A percentile compares a stretch with the other conserved stretches of the same genome.
These are phyloP conservation scores for Coemansia sp. DNA, from an alignment of 192 early-diverging fungal genomes.

Conservation along the genomic window DNA sequence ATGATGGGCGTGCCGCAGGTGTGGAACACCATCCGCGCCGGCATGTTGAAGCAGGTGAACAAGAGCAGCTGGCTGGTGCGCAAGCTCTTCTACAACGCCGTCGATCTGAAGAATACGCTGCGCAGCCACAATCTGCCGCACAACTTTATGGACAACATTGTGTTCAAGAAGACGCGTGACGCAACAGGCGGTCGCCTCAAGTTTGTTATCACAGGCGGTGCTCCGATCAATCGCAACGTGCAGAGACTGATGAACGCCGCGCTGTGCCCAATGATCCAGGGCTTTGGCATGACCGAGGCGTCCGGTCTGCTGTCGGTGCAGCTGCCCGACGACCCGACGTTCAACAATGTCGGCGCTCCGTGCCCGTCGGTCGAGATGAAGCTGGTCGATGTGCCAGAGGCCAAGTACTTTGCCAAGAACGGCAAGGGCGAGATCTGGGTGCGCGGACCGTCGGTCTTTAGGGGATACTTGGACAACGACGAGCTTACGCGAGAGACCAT, in stretches of 20 bases:
- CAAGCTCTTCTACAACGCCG: constrained; percentile 73
- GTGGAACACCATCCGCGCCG: constrained; percentile 87
- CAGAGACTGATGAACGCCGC: constrained; percentile 78
- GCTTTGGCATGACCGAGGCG: constrained; percentile 87
- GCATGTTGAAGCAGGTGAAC: constrained; percentile 67
- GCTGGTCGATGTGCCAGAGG: constrained; percentile 72
- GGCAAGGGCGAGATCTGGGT: constrained; percentile 80
- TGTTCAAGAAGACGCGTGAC: constrained; percentile 82
- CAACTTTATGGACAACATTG: constrained; percentile 66
- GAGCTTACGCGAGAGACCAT: constrained; percentile 66
- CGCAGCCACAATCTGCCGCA: constrained; percentile 64
- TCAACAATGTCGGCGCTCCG: constrained; percentile 73
- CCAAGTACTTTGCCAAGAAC: constrained; percentile 64
- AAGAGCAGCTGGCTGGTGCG: constrained; percentile 55
- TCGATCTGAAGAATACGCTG: constrained; percentile 64
- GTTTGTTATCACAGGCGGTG: constrained; percentile 83
- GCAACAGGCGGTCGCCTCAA: constrained; percentile 84
- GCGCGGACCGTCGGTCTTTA: constrained; percentile 78
- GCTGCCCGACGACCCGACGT: constrained; percentile 59
- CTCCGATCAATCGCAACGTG: constrained; percentile 81
- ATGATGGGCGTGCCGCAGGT: constrained; percentile 85
- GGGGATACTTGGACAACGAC: constrained; percentile 78
- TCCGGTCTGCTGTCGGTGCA: constrained; percentile 71
- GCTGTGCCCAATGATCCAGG: constrained; percentile 79
- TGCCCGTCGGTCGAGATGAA: constrained; percentile 77